phyloP scores from a whole-genome alignment of 129 eudicot species.

The Chrysanthemum makinoi region DNA sequence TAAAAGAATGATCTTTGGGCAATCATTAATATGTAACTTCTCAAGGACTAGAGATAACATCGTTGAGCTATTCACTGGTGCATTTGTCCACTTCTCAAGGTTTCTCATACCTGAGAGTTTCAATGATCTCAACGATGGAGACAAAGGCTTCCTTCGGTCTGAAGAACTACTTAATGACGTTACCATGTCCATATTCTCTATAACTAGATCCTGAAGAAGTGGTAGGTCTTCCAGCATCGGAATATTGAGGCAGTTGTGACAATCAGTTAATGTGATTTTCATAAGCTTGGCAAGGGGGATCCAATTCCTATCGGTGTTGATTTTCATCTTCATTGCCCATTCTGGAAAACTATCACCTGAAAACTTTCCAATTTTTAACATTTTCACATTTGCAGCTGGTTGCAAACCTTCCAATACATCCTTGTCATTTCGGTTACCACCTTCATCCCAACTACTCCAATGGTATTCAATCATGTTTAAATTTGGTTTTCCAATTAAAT shows the following conservation, averaged over 20 bases:
- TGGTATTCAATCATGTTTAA: not conserved
- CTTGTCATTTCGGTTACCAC: not conserved
- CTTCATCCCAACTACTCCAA: not conserved
- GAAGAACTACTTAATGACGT: not conserved
- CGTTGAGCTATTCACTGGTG: not conserved
- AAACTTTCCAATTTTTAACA: not conserved
- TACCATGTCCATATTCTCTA: not conserved
- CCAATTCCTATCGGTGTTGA: not conserved
- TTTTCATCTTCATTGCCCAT: not conserved
- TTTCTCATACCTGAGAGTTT: not conserved
- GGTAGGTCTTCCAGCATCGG: not conserved
- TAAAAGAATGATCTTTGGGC: not conserved
- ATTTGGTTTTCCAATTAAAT: not conserved
- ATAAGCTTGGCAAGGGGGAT: too few species aligned
- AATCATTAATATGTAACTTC: not conserved
- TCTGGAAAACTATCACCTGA: not conserved
- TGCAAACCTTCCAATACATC: conserved; percentile 1
- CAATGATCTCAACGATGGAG: not conserved
- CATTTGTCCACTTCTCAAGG: not conserved
- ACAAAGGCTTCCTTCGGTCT: not conserved
- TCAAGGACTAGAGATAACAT: not conserved
- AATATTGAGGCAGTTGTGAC: too few species aligned
- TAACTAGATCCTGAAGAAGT: not conserved
- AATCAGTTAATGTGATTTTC: too few species aligned
- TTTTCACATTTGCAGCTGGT: not conserved